phyloP scores from a whole-genome alignment of 2,329 filamentous ascomycete genomes.

The Xylaria sp. region DNA sequence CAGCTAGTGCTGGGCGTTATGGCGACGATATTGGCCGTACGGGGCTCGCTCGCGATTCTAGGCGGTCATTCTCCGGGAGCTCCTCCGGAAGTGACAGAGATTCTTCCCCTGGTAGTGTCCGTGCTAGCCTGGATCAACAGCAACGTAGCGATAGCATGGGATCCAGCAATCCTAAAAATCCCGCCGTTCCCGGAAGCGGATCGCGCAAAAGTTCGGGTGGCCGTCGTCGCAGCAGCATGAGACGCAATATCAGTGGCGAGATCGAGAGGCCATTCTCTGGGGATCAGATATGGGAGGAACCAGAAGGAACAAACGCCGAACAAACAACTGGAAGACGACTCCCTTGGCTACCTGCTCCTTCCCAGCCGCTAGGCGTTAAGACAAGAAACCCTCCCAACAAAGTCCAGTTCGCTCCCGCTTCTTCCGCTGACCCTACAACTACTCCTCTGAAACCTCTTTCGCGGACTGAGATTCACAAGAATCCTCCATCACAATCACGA shows the following conservation, averaged over 20 bases:
- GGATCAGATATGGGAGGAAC: constrained; percentile 90
- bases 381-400: constrained; percentile 69
- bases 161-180: constrained; percentile 45
- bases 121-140: constrained; percentile 43
- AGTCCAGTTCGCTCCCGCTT: constrained; percentile 59
- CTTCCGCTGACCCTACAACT: constrained; percentile 49
- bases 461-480: constrained; percentile 78
- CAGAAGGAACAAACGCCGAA: constrained; percentile 55
- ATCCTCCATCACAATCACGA: constrained; percentile 81
- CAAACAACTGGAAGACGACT: constrained; percentile 37
- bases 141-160: constrained; percentile 34
- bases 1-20: constrained; percentile 62
- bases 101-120: constrained; percentile 42
- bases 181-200: constrained; percentile 51
- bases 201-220: constrained; percentile 46
- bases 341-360: constrained; percentile 35
- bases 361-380: constrained; percentile 60
- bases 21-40: constrained; percentile 53
- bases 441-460: constrained; percentile 50
- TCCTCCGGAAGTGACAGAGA: constrained; percentile 55
- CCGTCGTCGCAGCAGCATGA: constrained; percentile 68
- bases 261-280: constrained; percentile 71
- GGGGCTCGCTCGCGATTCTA: constrained; percentile 51
- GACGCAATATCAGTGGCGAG: constrained; percentile 74
- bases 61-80: constrained; percentile 58